Evolutionary conservation across 2,329 filamentous ascomycete genomes (phyloP).

Genomic region (Stachybotrys chlorohalonatus): DNA sequence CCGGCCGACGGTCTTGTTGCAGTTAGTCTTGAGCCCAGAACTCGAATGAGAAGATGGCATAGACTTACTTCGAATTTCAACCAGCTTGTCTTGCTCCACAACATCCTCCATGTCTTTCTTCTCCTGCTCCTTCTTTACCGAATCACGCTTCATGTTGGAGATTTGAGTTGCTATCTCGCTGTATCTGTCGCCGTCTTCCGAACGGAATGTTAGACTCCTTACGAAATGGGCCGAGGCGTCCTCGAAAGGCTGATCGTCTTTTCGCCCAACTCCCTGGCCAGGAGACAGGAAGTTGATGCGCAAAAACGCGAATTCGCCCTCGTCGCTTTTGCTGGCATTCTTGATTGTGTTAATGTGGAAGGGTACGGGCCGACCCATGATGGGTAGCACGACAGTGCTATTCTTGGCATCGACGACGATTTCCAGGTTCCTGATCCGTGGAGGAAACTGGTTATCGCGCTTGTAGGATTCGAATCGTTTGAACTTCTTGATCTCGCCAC

Average conservation of each 20-base stretch:
- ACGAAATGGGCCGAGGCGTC: conserved; percentile 94
- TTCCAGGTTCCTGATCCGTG: conserved; percentile 72
- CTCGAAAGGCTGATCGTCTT: conserved; percentile 96
- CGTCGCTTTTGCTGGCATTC: conserved; percentile 95
- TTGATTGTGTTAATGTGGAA: conserved; percentile 99
- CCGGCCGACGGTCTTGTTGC: conserved; percentile 61
- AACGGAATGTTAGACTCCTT: conserved; percentile 88
- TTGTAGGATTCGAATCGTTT: conserved; percentile 99
- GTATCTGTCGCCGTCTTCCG: conserved; percentile 79
- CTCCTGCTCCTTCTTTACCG: conserved; percentile 87
- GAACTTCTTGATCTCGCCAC: conserved; percentile 93
- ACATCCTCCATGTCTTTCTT: conserved; percentile 99
- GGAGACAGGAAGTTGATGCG: conserved; percentile 97
- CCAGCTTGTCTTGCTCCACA: conserved; percentile 94
- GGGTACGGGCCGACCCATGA: conserved; percentile 94
- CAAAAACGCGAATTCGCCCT: conserved; percentile 87
- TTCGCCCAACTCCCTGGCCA: conserved; percentile 91
- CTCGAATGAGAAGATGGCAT: neutral
- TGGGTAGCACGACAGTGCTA: conserved; percentile 81
- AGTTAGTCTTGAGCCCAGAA: conserved; percentile 25
- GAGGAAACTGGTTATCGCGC: conserved; percentile 86
- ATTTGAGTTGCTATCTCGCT: conserved; percentile 89
- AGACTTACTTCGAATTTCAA: conserved; percentile 79
- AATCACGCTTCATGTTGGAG: conserved; percentile 90
- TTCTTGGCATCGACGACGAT: conserved; percentile 90